Evolutionary conservation across 2,329 filamentous ascomycete species (phyloP), one percentile per base, ranked within the genome.

Genomic region (Colletotrichum lindemuthianum): DNA sequence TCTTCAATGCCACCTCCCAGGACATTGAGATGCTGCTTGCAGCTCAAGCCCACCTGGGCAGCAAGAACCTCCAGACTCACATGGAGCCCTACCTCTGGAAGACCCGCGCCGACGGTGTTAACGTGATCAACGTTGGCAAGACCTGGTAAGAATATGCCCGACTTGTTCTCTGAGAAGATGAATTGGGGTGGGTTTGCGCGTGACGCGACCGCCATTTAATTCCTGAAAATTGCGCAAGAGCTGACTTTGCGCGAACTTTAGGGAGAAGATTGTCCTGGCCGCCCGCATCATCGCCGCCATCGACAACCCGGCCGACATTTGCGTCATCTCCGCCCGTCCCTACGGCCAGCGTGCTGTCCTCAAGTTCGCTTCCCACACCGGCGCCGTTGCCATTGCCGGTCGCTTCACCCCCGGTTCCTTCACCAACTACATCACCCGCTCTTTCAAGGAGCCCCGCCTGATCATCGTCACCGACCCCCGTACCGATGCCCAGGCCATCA

Each of bases 401-500:
- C 96, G 96, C 82, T 99, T 99, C 92, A 99, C 96, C 80, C 96
- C 96, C 81, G 96, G 96, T 92, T 97, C 95, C 84, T 99, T 99
- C 91, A 99, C 96, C 89, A 99, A 99, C 90, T 99, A 99, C 92
- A 99, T 99, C 91, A 99, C 96, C 84, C 95, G 96, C 79, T 98
- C 96, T 72, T 99, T 99, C 93, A 97, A 97, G 91, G 96, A 99
- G 88, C 96, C 96, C 80, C 96, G 96, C 83, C 89, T 99, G 79
- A 98, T 99, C 84, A 90, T 99, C 81, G 96, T 99, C 78, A 99
- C 96, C 85, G 96, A 99, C 84, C 96, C 96, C 77, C 95, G 96
- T 85, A 99, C 96, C 87, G 96, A 99, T 78, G 93, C 96, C 81
- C 96, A 99, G 90, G 96, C 96, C 79, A 99, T 99, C 90, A 98